Base-by-base conservation (phyloP, 2,329 filamentous ascomycete species). In the Pseudocercospora eumusae region DNA sequence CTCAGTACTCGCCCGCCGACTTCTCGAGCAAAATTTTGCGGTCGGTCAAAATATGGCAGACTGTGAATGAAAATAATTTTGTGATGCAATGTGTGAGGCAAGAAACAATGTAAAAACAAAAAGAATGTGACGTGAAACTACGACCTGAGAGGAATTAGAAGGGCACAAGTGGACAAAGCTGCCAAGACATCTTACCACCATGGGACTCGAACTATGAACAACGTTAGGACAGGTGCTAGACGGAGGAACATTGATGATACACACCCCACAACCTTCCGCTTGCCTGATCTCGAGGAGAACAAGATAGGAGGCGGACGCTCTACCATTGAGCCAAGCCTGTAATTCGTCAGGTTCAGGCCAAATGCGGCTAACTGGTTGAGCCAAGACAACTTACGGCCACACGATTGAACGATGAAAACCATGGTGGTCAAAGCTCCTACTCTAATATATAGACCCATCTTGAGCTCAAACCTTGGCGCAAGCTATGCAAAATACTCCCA, bases 271-370 rank as follows among this genome's bases (percentile, higher is more conserved):
- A 65, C 63, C 64, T 66, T 66, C 64, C 61, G 64, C 64, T 66
- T n/a, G 23, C 25, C 21, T 9, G 18, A n/a, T 18, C 54, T 27
- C n/a, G 36, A 18, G 4, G 4, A 1, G 15, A 3, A 23, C 18
- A 21, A 21, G 27, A 21, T 66, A 66, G 64, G 64, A 66, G 64
- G 64, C 64, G 61, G 64, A 66, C 64, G 64, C 64, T 66, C 64
- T 66, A 66, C 64, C 64, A 62, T 64, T 63, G 60, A 60, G 61
- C 62, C 62, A 64, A 64, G 33, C 60, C 50, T 59, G 49, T 15
- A 9, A 28, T 21, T 53, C 25, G 15, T 23, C 44, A 52, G 10
- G 15, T 13, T 9, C 20, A 11, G 45, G 13, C 5, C 18, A 13
- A 1, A 10, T 25, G 28, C 4, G 13, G 0, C 0, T 2, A n/a